phyloP scores from a whole-genome alignment of 495 filamentous ascomycete species.

The Tuber melanosporum region DNA sequence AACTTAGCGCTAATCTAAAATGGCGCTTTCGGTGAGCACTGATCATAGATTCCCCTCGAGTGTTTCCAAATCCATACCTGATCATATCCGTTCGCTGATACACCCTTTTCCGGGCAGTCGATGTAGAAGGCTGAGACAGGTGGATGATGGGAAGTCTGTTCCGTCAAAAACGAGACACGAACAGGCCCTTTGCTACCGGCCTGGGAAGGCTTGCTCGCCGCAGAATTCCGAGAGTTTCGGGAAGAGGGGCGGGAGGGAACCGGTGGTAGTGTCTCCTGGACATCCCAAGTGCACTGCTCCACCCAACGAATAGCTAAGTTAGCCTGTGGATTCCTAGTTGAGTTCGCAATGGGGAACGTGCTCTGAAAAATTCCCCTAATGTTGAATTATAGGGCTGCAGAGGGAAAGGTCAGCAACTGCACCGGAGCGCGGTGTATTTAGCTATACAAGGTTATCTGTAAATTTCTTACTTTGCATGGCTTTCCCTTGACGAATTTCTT shows the following conservation, averaged over 20 bases:
- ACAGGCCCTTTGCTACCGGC: conserved; percentile 52
- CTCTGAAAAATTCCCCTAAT: conserved; percentile 94
- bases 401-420: background rate
- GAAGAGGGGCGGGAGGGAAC: conserved; percentile 49
- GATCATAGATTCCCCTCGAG: background rate
- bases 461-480: conserved; percentile 63
- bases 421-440: background rate
- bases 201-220: conserved; percentile 43
- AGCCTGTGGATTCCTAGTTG: conserved; percentile 14
- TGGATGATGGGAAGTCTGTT: conserved; percentile 97
- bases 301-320: conserved; percentile 18
- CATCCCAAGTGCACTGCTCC: conserved; percentile 82
- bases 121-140: conserved; percentile 95
- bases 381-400: conserved; percentile 81
- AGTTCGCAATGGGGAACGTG: conserved; percentile 45
- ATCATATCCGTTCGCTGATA: conserved; percentile 84
- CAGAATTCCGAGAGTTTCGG: conserved; percentile 49
- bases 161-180: conserved; percentile 84
- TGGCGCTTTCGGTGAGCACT: background rate
- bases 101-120: conserved; percentile 83
- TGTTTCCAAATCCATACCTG: conserved; percentile 47
- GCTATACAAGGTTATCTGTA: background rate
- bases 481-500: conserved; percentile 97
- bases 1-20: conserved; percentile 79
- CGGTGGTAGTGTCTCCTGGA: conserved; percentile 54